Conservation (phyloP, 2,329 filamentous ascomycete genomes). For the Fusarium euwallaceae region DNA sequence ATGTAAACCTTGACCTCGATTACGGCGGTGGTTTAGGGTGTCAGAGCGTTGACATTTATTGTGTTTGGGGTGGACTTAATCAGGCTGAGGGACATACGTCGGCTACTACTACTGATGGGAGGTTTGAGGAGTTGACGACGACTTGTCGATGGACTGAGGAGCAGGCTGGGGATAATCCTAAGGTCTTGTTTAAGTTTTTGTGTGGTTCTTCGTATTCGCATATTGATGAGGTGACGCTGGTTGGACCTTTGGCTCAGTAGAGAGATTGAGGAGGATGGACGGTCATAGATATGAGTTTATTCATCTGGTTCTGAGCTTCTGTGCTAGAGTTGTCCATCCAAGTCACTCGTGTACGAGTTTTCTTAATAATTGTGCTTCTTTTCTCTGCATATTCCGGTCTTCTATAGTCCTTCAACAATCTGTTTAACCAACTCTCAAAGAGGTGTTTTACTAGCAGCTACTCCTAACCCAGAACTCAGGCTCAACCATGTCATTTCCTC, state of each 20-base stretch:
- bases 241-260: background rate
- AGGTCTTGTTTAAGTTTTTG: background rate
- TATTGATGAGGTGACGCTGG: background rate
- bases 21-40: background rate
- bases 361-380: background rate
- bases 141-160: background rate
- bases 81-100: background rate
- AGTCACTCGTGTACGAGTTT: too few species aligned
- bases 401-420: background rate
- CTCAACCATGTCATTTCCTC: too few species aligned
- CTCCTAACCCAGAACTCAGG: too few species aligned
- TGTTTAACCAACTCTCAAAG: background rate
- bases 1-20: background rate
- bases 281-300: background rate
- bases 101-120: background rate
- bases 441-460: too few species aligned
- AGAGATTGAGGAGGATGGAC: background rate
- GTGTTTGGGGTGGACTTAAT: background rate
- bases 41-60: background rate
- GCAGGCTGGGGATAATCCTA: background rate
- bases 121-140: background rate
- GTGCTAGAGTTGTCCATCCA: accelerated
- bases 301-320: accelerated
- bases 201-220: background rate
- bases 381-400: background rate